Percentiles rank a stretch among this genome's conserved stretches.
These are phyloP conservation scores for Bryum argenteum DNA, from an alignment of 225 moss, liverwort and hornwort genomes.

Conservation along the genomic window DNA sequence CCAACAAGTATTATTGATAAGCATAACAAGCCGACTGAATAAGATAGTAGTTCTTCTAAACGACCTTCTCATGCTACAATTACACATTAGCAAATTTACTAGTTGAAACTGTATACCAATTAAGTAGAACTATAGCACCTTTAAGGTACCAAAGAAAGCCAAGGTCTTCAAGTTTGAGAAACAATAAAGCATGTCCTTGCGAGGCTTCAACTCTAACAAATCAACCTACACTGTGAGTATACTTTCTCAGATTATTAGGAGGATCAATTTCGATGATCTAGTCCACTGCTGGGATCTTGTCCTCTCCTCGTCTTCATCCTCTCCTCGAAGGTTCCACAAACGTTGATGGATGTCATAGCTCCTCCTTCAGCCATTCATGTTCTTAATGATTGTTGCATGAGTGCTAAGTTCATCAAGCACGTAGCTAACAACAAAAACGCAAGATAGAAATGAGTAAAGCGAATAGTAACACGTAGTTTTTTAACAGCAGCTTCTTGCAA, in stretches of 20 bases:
- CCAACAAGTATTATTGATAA: slow-evolving; percentile 88
- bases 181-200: slow-evolving; percentile 80
- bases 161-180: slow-evolving; percentile 89
- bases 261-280: slow-evolving; percentile 98
- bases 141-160: slow-evolving; percentile 87
- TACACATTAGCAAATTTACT: slow-evolving; percentile 93
- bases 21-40: slow-evolving; percentile 93
- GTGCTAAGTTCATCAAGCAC: too few relatives aligned
- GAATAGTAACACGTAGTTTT: too few relatives aligned
- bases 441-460: too few relatives aligned
- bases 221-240: slow-evolving; percentile 94
- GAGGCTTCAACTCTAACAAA: slow-evolving; percentile 96
- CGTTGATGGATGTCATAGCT: slow-evolving; percentile 94
- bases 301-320: slow-evolving; percentile 95
- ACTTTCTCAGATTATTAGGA: slow-evolving; percentile 95
- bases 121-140: slow-evolving; percentile 93
- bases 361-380: too few relatives aligned
- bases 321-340: slow-evolving; percentile 95
- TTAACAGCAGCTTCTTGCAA: slow-evolving; percentile 92
- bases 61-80: slow-evolving; percentile 88
- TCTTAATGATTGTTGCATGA: too few relatives aligned
- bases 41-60: slow-evolving; percentile 91
- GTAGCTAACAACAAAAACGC: slow-evolving; percentile 87
- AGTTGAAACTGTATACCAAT: slow-evolving; percentile 86
- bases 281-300: slow-evolving; percentile 98